phyloP scores from a whole-genome alignment of 352 stramenopile genomes.

The Phytophthora ohioensis region DNA sequence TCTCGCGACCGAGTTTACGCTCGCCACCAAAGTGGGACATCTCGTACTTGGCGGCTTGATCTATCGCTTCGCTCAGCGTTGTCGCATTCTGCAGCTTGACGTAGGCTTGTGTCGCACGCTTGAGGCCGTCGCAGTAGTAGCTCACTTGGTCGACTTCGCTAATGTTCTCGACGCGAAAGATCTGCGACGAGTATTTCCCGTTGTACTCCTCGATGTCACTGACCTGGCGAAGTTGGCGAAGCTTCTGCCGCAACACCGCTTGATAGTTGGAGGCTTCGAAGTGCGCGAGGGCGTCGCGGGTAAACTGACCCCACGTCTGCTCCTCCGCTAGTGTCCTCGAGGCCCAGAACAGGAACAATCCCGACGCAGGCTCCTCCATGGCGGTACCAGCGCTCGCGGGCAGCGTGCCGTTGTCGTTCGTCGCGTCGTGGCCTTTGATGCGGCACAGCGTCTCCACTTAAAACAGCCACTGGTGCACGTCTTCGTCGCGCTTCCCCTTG shows the following conservation, averaged over 20 bases:
- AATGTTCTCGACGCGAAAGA: too few relatives aligned
- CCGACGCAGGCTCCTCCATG: constrained; percentile 25
- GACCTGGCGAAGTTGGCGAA: too few relatives aligned
- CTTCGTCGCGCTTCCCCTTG: constrained; percentile 21
- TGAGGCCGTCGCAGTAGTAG: too few relatives aligned
- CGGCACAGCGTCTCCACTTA: constrained; percentile 25
- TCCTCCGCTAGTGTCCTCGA: constrained; percentile 14
- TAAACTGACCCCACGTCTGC: constrained; percentile 20
- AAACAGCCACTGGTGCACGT: constrained; percentile 28
- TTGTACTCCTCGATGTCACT: too few relatives aligned
- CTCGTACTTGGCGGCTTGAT: too few relatives aligned
- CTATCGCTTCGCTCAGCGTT: too few relatives aligned
- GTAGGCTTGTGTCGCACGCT: too few relatives aligned
- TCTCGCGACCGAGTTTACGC: constrained; percentile 4
- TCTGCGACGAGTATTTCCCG: too few relatives aligned
- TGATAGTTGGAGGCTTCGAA: constrained; percentile 34
- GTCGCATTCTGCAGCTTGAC: too few relatives aligned
- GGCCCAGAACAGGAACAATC: constrained; percentile 29
- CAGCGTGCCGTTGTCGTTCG: constrained; percentile 12
- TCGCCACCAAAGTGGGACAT: too few relatives aligned
- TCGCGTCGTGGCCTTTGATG: constrained; percentile 19
- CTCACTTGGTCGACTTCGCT: too few relatives aligned
- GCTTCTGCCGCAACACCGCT: background rate
- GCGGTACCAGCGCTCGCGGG: constrained; percentile 11
- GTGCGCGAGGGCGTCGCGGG: constrained; percentile 14